Conservation (phyloP, 1,139 yeast species). For the Blastobotrys capitulatus region DNA sequence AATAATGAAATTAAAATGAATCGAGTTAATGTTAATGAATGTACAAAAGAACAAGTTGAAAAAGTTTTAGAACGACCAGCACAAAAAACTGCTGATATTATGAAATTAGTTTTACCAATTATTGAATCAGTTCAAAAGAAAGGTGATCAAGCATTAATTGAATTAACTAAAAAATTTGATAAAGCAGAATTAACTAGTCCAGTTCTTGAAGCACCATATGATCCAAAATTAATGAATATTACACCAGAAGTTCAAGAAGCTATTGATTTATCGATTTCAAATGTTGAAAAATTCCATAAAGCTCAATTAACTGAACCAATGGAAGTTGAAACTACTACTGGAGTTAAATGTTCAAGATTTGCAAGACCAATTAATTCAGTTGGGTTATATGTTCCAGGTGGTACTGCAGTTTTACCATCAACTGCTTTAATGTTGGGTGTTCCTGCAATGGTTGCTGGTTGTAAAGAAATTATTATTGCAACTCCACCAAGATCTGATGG, state of each 20-base stretch:
- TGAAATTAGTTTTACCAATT: constrained; percentile 88
- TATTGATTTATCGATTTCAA: constrained; percentile 80
- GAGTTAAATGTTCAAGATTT: constrained; percentile 89
- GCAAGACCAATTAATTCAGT: constrained; percentile 92
- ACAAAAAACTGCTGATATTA: constrained; percentile 84
- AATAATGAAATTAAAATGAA: constrained; percentile 49
- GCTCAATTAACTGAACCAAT: constrained; percentile 74
- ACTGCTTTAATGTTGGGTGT: constrained; percentile 98
- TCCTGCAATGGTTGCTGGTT: constrained; percentile 98
- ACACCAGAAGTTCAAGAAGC: constrained; percentile 76
- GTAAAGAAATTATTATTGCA: constrained; percentile 87
- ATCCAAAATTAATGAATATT: constrained; percentile 66
- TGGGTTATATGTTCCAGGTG: constrained; percentile 97
- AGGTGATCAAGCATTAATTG: constrained; percentile 85
- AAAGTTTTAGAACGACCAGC: constrained; percentile 79
- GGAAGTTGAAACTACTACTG: constrained; percentile 90
- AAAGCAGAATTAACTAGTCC: constrained; percentile 70
- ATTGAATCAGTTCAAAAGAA: constrained; percentile 65
- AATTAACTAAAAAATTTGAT: constrained; percentile 85
- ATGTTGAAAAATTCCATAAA: constrained; percentile 86
- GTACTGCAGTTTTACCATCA: constrained; percentile 96
- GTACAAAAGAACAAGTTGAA: constrained; percentile 42
- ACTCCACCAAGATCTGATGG: constrained; percentile 98
- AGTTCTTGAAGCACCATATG: constrained; percentile 81
- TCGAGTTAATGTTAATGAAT: constrained; percentile 48